A percentile compares a stretch with the other conserved stretches of the same genome.
These are phyloP conservation scores for Mycosphaerella sp. DNA, from an alignment of 2,329 filamentous ascomycete species.

Conservation along the genomic window DNA sequence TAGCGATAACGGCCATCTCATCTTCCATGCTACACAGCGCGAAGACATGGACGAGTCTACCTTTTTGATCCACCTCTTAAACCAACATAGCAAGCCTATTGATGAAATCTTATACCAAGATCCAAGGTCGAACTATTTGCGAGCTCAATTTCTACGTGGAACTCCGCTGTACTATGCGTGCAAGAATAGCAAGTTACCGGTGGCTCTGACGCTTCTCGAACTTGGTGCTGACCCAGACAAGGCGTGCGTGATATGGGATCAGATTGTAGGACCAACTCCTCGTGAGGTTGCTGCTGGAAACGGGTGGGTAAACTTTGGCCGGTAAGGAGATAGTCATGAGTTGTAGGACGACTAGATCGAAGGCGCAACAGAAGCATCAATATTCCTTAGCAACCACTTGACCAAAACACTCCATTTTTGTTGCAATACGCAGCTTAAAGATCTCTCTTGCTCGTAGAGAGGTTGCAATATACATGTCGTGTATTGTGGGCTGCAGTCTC, in stretches of 20 bases:
- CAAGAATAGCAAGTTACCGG: background rate
- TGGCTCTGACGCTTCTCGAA: slow-evolving; percentile 8
- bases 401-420: too few species aligned
- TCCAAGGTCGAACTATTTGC: slow-evolving; percentile 4
- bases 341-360: too few species aligned
- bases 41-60: background rate
- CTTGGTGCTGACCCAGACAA: slow-evolving; percentile 12
- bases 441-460: too few species aligned
- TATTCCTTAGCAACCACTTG: too few species aligned
- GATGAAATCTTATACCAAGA: slow-evolving; percentile 10
- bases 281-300: slow-evolving; percentile 3
- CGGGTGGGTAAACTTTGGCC: background rate
- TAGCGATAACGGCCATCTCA: slow-evolving; percentile 9
- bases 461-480: too few species aligned
- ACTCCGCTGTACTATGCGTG: slow-evolving; percentile 11
- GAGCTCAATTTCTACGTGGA: slow-evolving; percentile 8
- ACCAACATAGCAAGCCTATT: slow-evolving; percentile 5
- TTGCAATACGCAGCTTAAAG: too few species aligned
- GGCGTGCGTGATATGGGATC: slow-evolving; percentile 1
- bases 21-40: slow-evolving; percentile 9
- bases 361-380: too few species aligned
- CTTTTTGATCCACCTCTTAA: slow-evolving; percentile 1
- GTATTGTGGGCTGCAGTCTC: too few species aligned
- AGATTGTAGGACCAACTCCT: slow-evolving; percentile 9
- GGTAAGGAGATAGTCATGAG: too few species aligned